Percentiles rank a stretch among this genome's conserved stretches.
Evolutionary conservation across 1,139 yeast species (phyloP).

Genomic region (Magnusiomyces tetraspermus): DNA sequence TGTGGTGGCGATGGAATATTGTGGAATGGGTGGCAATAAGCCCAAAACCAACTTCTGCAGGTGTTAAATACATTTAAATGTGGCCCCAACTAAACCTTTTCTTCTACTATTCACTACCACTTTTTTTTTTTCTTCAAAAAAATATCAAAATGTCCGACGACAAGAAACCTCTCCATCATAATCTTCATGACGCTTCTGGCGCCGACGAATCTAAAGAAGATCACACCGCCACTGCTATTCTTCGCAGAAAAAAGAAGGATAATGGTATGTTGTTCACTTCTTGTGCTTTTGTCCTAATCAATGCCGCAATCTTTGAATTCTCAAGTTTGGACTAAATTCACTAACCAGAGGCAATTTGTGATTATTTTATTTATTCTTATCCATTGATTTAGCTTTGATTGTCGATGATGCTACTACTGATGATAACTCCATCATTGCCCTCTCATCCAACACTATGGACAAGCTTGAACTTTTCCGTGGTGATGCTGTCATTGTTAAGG

Average conservation of each 20-base stretch:
- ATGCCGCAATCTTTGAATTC: neutral
- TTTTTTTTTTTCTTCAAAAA: conserved; percentile 2
- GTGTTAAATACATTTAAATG: too few relatives aligned
- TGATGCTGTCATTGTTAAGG: conserved; percentile 93
- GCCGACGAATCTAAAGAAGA: conserved; percentile 52
- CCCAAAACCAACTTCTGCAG: too few relatives aligned
- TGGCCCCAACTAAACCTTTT: neutral
- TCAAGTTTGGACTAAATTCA: neutral
- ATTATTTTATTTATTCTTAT: neutral
- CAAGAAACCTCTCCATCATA: conserved; percentile 20
- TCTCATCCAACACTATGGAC: conserved; percentile 94
- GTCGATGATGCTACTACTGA: conserved; percentile 97
- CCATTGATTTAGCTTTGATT: conserved; percentile 43
- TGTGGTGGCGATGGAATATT: too few relatives aligned
- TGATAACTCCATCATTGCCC: conserved; percentile 91
- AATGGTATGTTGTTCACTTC: conserved; percentile 36
- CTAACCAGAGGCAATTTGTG: neutral
- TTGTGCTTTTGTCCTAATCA: conserved; percentile 14
- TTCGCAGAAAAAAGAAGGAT: conserved; percentile 96
- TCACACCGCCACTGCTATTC: conserved; percentile 91
- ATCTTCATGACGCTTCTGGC: conserved; percentile 47
- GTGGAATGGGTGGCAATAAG: conserved; percentile 86
- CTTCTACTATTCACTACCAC: neutral
- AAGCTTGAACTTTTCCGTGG: conserved; percentile 91
- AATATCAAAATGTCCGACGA: conserved; percentile 14